phyloP scores from a whole-genome alignment of 306 rosid species.

The Rubus idaeus region DNA sequence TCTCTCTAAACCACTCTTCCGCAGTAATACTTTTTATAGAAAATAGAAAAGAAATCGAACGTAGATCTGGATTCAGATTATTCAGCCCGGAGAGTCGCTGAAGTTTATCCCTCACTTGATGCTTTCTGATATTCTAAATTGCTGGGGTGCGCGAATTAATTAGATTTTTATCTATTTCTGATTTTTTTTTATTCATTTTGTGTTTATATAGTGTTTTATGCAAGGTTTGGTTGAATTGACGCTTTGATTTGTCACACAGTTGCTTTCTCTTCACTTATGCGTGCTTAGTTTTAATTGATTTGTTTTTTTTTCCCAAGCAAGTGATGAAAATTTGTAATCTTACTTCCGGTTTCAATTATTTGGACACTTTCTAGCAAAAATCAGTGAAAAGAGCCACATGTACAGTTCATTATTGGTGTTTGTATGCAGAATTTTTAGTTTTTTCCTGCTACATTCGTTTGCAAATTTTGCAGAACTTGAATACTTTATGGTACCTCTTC shows the following conservation, averaged over 20 bases:
- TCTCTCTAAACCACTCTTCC: conserved; percentile 20
- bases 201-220: not conserved
- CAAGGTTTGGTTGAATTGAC: conserved; percentile 1
- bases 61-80: conserved; percentile 46
- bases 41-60: not conserved
- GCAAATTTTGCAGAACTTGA: not conserved
- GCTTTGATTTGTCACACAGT: not conserved
- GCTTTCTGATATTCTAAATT: conserved; percentile 52
- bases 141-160: conserved; percentile 54
- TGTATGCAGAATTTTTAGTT: not conserved
- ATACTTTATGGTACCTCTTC: not conserved
- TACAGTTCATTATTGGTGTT: not conserved
- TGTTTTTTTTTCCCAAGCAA: not conserved
- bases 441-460: not conserved
- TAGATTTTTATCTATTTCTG: not conserved
- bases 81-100: conserved; percentile 20
- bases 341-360: not conserved
- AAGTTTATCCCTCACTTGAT: conserved; percentile 47
- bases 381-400: not conserved
- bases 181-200: not conserved
- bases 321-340: not conserved
- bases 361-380: conserved; percentile 1
- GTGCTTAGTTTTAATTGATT: not conserved
- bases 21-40: not conserved
- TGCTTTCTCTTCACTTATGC: not conserved